Base-by-base conservation (phyloP, 192 early-diverging fungal genomes). In the Pilaira anomala region DNA sequence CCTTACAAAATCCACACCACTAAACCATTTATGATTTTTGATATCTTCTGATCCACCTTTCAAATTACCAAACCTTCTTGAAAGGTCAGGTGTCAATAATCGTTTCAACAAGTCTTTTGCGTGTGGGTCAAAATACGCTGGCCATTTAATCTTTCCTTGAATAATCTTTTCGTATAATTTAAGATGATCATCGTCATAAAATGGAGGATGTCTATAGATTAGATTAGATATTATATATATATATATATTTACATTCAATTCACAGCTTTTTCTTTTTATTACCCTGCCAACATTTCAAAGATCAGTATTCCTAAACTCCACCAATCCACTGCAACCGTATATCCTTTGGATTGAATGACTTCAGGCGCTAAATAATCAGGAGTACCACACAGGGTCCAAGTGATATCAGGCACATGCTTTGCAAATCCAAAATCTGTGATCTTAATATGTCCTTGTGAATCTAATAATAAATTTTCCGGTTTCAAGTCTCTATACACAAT, bases 361-460 rank as follows among this genome's bases (percentile, higher is more conserved):
- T 90, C 91, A 13, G 96, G 96, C 41, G 96, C 96, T 58, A 94
- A 77, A 76, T 98, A 96, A 74, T 96, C 96, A 53, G 93, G 93
- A 7, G 96, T 98, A 12, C 96, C 96, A 75, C 96, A 98, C 54
- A 98, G 73, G 45, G 96, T 98, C 94, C 95, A 97, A 40, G 94
- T 98, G 74, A 94, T 85, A 60, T 49, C 22, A 24, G 63, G 8
- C 9, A 73, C 36, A 57, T 63, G 55, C 24, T 98, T 98, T 55
- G 93, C 93, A 81, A 98, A 98, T 6, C 96, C 96, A 85, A 98
- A 98, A 77, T 98, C 94, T 1, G 94, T 90, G 58, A 98, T 92
- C 67, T 98, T 98, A 76, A 98, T 85, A 77, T 98, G 91, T 5
- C 96, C 96, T 45, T 80, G 65, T 11, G 84, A 80, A 71, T 96